phyloP scores from a whole-genome alignment of 257 asterid species.

The Nicotiana undulata region DNA sequence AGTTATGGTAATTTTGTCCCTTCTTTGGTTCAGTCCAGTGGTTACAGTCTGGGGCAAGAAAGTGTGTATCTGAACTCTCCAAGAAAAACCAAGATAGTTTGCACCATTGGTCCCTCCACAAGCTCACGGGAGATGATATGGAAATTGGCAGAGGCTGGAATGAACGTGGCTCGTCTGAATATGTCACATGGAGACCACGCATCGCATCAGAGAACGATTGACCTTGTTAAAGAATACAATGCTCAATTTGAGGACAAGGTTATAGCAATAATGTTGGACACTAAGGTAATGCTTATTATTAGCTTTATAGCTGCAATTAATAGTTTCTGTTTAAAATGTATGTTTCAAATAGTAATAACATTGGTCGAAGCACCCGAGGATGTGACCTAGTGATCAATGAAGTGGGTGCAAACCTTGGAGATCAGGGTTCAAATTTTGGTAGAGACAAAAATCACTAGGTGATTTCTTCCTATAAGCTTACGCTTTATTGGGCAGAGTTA shows the following conservation, averaged over 20 bases:
- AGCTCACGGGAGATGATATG: constrained; percentile 97
- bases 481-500: not conserved
- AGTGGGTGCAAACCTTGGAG: not conserved
- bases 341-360: not conserved
- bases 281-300: constrained; percentile 52
- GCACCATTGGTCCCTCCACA: constrained; percentile 95
- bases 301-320: not conserved
- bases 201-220: constrained; percentile 89
- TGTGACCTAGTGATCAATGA: not conserved
- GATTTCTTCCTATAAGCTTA: not conserved
- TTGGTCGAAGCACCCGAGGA: not conserved
- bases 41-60: constrained; percentile 29
- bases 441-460: not conserved
- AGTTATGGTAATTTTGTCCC: not conserved
- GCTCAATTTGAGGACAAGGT: constrained; percentile 77
- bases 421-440: not conserved
- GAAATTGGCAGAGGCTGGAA: constrained; percentile 94
- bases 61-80: constrained; percentile 28
- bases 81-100: constrained; percentile 90
- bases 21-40: constrained; percentile 40
- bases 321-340: not conserved
- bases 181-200: constrained; percentile 99
- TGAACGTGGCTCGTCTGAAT: constrained; percentile 95
- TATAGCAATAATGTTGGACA: constrained; percentile 90
- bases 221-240: constrained; percentile 89